These are phyloP conservation scores for Halophytophthora polymorphica DNA, from an alignment of 352 stramenopile species.

Conservation along the genomic window DNA sequence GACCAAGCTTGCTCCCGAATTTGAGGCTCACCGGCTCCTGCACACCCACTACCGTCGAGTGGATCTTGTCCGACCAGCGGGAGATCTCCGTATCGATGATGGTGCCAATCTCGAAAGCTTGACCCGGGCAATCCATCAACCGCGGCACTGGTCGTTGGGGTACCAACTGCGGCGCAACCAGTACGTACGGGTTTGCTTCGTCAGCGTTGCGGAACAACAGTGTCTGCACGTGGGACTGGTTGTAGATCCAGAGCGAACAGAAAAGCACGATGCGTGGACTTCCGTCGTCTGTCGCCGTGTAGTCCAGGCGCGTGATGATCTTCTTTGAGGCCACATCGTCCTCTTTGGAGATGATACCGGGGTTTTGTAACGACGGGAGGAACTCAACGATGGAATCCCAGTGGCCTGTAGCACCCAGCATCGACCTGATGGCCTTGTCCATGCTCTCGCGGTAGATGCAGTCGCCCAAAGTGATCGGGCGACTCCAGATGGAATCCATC, in stretches of 20 bases:
- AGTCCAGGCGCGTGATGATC: slow-evolving; percentile 77
- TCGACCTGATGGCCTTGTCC: slow-evolving; percentile 56
- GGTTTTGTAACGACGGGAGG: slow-evolving; percentile 44
- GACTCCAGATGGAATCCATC: slow-evolving; percentile 85
- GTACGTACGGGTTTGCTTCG: slow-evolving; percentile 30
- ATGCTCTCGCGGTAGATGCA: slow-evolving; percentile 83
- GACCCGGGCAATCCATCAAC: slow-evolving; percentile 79
- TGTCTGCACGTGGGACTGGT: slow-evolving; percentile 82
- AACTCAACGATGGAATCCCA: slow-evolving; percentile 81
- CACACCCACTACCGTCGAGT: slow-evolving; percentile 80
- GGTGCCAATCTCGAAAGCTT: slow-evolving; percentile 86
- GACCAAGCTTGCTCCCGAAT: slow-evolving; percentile 64
- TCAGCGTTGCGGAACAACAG: slow-evolving; percentile 76
- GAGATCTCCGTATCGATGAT: slow-evolving; percentile 83
- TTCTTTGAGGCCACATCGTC: slow-evolving; percentile 62
- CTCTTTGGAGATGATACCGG: slow-evolving; percentile 62
- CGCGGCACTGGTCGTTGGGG: slow-evolving; percentile 63
- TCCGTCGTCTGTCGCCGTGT: slow-evolving; percentile 77
- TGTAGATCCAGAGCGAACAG: slow-evolving; percentile 88
- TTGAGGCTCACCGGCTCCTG: slow-evolving; percentile 79
- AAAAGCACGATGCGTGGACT: slow-evolving; percentile 82
- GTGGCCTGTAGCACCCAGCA: slow-evolving; percentile 46
- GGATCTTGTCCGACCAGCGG: slow-evolving; percentile 85
- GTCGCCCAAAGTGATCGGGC: slow-evolving; percentile 61
- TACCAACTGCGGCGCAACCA: slow-evolving; percentile 63